A percentile compares a stretch with the other conserved stretches of the same genome.
Evolutionary conservation across 352 stramenopile genomes (phyloP).

Genomic region (Globisporangium spinosum): DNA sequence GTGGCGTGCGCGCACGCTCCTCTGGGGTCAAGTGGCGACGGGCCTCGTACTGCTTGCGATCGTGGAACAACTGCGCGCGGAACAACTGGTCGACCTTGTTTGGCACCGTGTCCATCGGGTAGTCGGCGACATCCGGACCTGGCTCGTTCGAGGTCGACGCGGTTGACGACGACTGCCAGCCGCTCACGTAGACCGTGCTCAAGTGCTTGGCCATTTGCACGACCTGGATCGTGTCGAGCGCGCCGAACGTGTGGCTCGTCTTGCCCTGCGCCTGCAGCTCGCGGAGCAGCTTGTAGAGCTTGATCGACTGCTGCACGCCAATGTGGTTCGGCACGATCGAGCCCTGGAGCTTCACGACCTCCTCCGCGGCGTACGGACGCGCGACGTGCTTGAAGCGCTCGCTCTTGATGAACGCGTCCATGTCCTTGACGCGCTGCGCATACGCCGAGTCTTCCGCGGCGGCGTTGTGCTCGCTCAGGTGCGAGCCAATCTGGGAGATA

Average conservation of each 20-base stretch:
- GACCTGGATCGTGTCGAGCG: slow-evolving; percentile 94
- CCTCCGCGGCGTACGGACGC: slow-evolving; percentile 71
- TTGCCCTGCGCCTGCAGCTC: slow-evolving; percentile 74
- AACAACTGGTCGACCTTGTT: slow-evolving; percentile 98
- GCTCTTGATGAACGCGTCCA: slow-evolving; percentile 62
- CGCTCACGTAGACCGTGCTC: slow-evolving; percentile 95
- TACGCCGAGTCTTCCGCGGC: slow-evolving; percentile 59
- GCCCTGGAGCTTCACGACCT: slow-evolving; percentile 88
- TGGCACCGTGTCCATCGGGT: slow-evolving; percentile 97
- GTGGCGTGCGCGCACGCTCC: slow-evolving; percentile 67
- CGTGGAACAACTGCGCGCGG: slow-evolving; percentile 95
- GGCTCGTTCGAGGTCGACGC: slow-evolving; percentile 95
- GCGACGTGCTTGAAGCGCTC: slow-evolving; percentile 80
- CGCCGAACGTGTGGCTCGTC: slow-evolving; percentile 86
- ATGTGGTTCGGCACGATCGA: slow-evolving; percentile 49
- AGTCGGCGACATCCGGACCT: slow-evolving; percentile 96
- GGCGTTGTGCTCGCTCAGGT: slow-evolving; percentile 56
- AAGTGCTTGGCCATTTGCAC: slow-evolving; percentile 94
- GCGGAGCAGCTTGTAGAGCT: slow-evolving; percentile 87
- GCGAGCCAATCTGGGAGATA: slow-evolving; percentile 69
- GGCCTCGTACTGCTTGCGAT: slow-evolving; percentile 95
- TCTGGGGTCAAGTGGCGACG: slow-evolving; percentile 77
- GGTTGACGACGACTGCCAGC: slow-evolving; percentile 96
- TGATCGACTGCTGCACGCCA: slow-evolving; percentile 56
- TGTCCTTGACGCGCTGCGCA: slow-evolving; percentile 68